Evolutionary conservation across 2,329 filamentous ascomycete genomes (phyloP).

Genomic region (Amylocarpus encephaloides): DNA sequence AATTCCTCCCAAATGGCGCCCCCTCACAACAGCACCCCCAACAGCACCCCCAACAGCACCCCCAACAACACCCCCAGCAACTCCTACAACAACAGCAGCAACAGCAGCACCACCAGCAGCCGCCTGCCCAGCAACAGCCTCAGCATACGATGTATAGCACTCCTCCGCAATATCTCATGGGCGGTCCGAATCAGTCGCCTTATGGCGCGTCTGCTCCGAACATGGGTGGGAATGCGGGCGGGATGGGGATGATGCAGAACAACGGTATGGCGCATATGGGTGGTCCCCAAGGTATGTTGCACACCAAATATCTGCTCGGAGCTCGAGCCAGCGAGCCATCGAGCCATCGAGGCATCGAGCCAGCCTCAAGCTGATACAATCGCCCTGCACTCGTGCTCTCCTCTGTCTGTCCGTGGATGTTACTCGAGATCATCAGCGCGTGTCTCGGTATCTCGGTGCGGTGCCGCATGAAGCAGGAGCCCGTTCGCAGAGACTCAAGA

Average conservation of each 20-base stretch:
- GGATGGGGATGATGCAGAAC: constrained; percentile 52
- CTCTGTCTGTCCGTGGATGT: neutral
- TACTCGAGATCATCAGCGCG: constrained; percentile 6
- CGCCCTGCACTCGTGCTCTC: neutral
- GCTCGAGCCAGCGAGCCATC: no score
- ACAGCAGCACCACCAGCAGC: constrained; percentile 15
- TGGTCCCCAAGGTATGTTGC: constrained; percentile 29
- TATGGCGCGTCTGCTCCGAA: constrained; percentile 22
- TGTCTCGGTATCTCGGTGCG: neutral
- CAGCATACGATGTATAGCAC: constrained; percentile 52
- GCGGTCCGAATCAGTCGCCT: constrained; percentile 23
- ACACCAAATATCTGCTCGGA: constrained; percentile 12
- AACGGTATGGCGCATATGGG: constrained; percentile 31
- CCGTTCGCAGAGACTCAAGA: constrained; percentile 8
- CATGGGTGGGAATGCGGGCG: constrained; percentile 27
- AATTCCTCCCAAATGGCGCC: constrained; percentile 15
- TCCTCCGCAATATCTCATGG: constrained; percentile 28
- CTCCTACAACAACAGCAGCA: constrained; percentile 2
- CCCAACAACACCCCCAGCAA: constrained; percentile 5
- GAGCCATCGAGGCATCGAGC: no score
- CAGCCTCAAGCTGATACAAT: neutral
- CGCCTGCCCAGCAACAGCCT: constrained; percentile 24
- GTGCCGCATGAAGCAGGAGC: constrained; percentile 6
- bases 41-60: constrained; percentile 1
- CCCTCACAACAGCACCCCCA: constrained; percentile 3